Base-by-base conservation (phyloP, 164 flowering plant species). In the Chloranthus sessilifolius region DNA sequence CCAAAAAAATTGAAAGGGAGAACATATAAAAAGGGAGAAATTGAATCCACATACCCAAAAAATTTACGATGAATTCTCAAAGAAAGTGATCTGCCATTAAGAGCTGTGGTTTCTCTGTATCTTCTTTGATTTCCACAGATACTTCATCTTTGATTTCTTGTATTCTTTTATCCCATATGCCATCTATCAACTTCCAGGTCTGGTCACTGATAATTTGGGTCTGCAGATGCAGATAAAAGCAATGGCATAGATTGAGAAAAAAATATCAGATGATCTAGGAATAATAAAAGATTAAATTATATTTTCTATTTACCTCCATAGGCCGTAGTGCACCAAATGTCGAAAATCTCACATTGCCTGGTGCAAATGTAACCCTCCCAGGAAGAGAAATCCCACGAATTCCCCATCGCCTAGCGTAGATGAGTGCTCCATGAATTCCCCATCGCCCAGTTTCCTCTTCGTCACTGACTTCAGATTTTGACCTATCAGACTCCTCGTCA, bases 311-410 rank as follows among this genome's bases (percentile, higher is more conserved):
- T 58, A 84, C 98, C 83, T 85, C 87, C 81, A 80, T 65, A 4
- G 98, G 98, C 0, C 98, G 88, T 14, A 96, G 83, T 48, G 96
- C 94, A 63, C 98, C 96, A 83, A 88, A 91, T 38, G 95, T 85
- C 35, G 88, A 41, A 76, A 74, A 91, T 10, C 98, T 95, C 21
- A 67, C 79, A 70, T 91, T 80, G 36, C 98, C 96, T 25, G 96
- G 98, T 34, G 88, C 77, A 79, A 88, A 91, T 6, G 98, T 91
- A 35, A 77, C 94, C 60, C 96, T 81, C 16, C 96, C 95, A 15
- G 98, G 98, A 49, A 85, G 83, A 21, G 85, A 65, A 51, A 76
- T 58, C 31, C 98, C 98, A 69, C 85, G 77, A 28, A 87, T 71
- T 56, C 96, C 98, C 98, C 98, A 91, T 31, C 96, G 56, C 35